Evolutionary conservation across 345 rosid species (phyloP).

Genomic region (Acer yangbiense): DNA sequence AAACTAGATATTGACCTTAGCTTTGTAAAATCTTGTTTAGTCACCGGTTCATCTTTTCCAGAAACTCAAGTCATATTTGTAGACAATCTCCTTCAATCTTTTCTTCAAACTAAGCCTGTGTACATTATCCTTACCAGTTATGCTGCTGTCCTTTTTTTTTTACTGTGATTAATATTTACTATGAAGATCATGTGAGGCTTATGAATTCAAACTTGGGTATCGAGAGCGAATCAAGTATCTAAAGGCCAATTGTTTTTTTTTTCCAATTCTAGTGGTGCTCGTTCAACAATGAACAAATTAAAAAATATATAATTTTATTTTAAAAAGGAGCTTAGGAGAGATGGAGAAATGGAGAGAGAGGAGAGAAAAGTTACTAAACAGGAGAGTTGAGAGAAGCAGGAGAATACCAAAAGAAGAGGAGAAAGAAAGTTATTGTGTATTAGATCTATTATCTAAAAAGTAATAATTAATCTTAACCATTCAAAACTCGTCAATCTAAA

Average conservation of each 20-base stretch:
- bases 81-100: not conserved
- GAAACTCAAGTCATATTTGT: not conserved
- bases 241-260: not conserved
- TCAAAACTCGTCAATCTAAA: not conserved
- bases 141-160: not conserved
- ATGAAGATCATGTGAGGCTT: not conserved
- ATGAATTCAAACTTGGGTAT: not conserved
- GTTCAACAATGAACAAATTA: not conserved
- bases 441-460: no score
- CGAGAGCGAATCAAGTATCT: not conserved
- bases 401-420: not conserved
- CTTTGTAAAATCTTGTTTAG: not conserved
- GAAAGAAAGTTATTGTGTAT: not conserved
- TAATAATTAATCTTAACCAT: no score
- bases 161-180: not conserved
- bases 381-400: not conserved
- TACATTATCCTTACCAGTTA: not conserved
- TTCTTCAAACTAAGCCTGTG: not conserved
- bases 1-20: not conserved
- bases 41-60: not conserved
- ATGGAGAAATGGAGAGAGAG: not conserved
- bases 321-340: not conserved
- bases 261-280: not conserved
- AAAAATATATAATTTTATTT: no score
- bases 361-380: not conserved